These are phyloP conservation scores for Cryptosporidium muris DNA, from an alignment of 169 alveolate species.

Conservation along the genomic window DNA sequence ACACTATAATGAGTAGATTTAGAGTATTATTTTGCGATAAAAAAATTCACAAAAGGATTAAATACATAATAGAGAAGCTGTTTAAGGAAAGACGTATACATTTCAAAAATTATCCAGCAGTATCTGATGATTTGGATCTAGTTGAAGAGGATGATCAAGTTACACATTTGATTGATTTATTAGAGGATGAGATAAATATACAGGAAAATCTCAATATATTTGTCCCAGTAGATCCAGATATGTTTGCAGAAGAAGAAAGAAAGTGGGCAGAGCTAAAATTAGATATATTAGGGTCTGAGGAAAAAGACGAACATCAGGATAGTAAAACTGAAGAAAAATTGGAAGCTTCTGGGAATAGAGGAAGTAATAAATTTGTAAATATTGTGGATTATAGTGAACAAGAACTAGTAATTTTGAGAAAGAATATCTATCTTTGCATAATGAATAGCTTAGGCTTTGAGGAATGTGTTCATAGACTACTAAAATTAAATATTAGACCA, in stretches of 20 bases:
- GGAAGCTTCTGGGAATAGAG: slow-evolving; percentile 80
- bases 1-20: slow-evolving; percentile 93
- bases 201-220: slow-evolving; percentile 93
- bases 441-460: slow-evolving; percentile 97
- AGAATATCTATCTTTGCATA: slow-evolving; percentile 94
- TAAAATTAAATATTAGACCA: slow-evolving; percentile 90
- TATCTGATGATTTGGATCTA: slow-evolving; percentile 90
- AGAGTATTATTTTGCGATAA: slow-evolving; percentile 96
- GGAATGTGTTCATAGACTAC: slow-evolving; percentile 97
- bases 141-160: slow-evolving; percentile 96
- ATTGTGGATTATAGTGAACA: slow-evolving; percentile 92
- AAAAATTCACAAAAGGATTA: slow-evolving; percentile 91
- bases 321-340: slow-evolving; percentile 77
- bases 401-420: slow-evolving; percentile 92
- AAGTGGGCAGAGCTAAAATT: slow-evolving; percentile 91
- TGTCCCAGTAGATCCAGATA: slow-evolving; percentile 88
- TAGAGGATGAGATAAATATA: slow-evolving; percentile 91
- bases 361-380: background rate
- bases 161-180: slow-evolving; percentile 93
- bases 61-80: slow-evolving; percentile 94
- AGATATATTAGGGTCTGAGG: slow-evolving; percentile 88
- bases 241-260: slow-evolving; percentile 89
- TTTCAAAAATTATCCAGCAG: slow-evolving; percentile 85
- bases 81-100: slow-evolving; percentile 91
- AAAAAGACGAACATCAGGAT: slow-evolving; percentile 78